Evolutionary conservation across 2,329 filamentous ascomycete species (phyloP).

Genomic region (Pyrenochaeta sp.): DNA sequence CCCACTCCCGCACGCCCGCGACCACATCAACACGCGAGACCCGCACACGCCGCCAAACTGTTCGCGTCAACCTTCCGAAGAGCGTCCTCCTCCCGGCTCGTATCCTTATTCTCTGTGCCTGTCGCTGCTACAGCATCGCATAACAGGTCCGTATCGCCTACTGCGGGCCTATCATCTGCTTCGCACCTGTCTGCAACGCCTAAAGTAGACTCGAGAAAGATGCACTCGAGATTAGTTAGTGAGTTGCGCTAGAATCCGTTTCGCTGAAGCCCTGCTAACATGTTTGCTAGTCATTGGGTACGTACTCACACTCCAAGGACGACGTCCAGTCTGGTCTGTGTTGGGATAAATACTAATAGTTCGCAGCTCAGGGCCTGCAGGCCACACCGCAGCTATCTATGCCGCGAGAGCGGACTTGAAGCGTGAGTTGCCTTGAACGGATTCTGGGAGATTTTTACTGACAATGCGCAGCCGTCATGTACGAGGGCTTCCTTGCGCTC

Average conservation of each 20-base stretch:
- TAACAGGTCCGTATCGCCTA: conserved; percentile 64
- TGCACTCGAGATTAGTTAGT: conserved; percentile 95
- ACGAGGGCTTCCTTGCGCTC: conserved; percentile 97
- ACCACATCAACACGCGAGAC: conserved; percentile 31
- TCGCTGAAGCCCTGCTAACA: conserved; percentile 32
- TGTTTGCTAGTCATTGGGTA: conserved; percentile 45
- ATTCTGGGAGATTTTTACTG: conserved; percentile 12
- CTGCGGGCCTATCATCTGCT: conserved; percentile 52
- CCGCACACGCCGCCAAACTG: conserved; percentile 76
- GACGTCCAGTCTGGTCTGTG: conserved; percentile 8
- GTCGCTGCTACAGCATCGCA: conserved; percentile 76
- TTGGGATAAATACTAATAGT: conserved; percentile 40
- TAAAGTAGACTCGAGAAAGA: conserved; percentile 63
- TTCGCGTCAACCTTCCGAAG: conserved; percentile 85
- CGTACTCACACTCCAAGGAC: conserved; percentile 25
- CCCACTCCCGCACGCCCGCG: conserved; percentile 23
- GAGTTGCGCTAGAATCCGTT: conserved; percentile 53
- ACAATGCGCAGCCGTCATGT: conserved; percentile 75
- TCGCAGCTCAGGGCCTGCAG: conserved; percentile 88
- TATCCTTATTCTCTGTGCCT: conserved; percentile 76
- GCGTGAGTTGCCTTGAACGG: conserved; percentile 61
- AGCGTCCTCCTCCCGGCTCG: conserved; percentile 67
- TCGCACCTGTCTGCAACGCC: conserved; percentile 35
- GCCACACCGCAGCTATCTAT: conserved; percentile 97
- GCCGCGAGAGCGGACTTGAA: conserved; percentile 92